These are phyloP conservation scores for Ophiosphaerella korrae DNA, from an alignment of 2,329 filamentous ascomycete genomes.

Conservation along the genomic window DNA sequence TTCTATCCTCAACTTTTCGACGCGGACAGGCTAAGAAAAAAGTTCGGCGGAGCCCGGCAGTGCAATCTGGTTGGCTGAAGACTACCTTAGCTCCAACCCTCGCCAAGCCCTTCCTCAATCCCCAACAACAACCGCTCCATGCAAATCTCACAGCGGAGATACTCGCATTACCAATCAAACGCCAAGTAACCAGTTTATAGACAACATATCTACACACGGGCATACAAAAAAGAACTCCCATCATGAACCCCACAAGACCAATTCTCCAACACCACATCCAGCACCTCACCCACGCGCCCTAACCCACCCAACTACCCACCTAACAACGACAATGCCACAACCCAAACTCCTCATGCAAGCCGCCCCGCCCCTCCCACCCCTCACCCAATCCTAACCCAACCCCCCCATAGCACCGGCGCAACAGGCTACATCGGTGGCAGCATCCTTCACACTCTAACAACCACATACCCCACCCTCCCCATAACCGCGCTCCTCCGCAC, in stretches of 20 bases:
- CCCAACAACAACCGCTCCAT: neutral
- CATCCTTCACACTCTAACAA: slow-evolving; percentile 52
- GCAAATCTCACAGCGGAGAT: no score
- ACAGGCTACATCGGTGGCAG: slow-evolving; percentile 63
- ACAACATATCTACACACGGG: neutral
- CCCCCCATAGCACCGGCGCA: slow-evolving; percentile 50
- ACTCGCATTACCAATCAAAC: no score
- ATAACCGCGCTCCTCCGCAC: slow-evolving; percentile 54
- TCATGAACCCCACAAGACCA: no score
- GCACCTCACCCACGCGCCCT: no score
- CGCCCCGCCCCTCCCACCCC: neutral
- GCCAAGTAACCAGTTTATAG: neutral
- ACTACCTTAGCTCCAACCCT: neutral
- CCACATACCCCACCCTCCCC: slow-evolving; percentile 54
- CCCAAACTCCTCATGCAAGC: slow-evolving; percentile 36
- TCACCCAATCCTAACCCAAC: neutral
- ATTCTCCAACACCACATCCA: no score
- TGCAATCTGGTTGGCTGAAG: slow-evolving; percentile 4
- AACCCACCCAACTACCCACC: no score
- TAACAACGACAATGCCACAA: slow-evolving; percentile 18
- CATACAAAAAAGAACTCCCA: no score
- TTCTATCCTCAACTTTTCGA: slow-evolving; percentile 22
- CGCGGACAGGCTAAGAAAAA: slow-evolving; percentile 20
- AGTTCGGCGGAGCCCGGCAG: slow-evolving; percentile 23
- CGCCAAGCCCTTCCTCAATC: neutral